Conservation (phyloP, 1,284 basidiomycete species). For the Tilletia setariae region DNA sequence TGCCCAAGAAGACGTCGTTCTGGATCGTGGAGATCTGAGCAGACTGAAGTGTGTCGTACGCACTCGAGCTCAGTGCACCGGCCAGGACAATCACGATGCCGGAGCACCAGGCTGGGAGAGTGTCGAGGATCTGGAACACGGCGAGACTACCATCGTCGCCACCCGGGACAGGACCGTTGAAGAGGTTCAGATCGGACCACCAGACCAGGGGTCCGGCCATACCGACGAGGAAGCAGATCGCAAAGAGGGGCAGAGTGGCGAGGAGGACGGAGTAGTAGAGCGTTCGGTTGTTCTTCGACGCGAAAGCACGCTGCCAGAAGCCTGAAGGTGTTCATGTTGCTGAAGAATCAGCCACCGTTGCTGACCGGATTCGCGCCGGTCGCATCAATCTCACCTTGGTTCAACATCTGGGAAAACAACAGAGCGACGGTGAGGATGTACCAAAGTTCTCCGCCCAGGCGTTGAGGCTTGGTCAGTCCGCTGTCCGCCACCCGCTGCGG, state of each 20-base stretch:
- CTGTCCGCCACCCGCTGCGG: slow-evolving; percentile 36
- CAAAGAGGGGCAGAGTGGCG: slow-evolving; percentile 49
- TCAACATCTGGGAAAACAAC: slow-evolving; percentile 53
- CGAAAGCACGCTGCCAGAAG: slow-evolving; percentile 54
- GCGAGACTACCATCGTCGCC: slow-evolving; percentile 47
- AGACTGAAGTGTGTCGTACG: slow-evolving; percentile 54
- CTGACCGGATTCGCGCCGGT: too few relatives aligned
- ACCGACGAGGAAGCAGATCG: slow-evolving; percentile 52
- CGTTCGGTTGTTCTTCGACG: slow-evolving; percentile 46
- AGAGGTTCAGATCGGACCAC: slow-evolving; percentile 42
- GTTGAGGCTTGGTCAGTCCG: slow-evolving; percentile 39
- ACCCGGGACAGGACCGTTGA: slow-evolving; percentile 32
- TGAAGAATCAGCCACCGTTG: too few relatives aligned
- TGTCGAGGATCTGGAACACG: slow-evolving; percentile 48
- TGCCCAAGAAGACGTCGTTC: slow-evolving; percentile 52
- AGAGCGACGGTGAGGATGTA: slow-evolving; percentile 52
- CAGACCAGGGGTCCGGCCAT: slow-evolving; percentile 49
- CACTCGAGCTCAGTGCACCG: slow-evolving; percentile 50
- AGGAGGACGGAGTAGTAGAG: slow-evolving; percentile 46
- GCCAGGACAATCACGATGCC: slow-evolving; percentile 51
- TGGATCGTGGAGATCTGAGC: slow-evolving; percentile 54
- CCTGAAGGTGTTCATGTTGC: not conserved
- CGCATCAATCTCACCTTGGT: slow-evolving; percentile 50
- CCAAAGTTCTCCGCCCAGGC: slow-evolving; percentile 52
- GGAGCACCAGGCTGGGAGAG: slow-evolving; percentile 51